Conservation (phyloP, 805 yeast species). For the Debaryomyces castellii region DNA sequence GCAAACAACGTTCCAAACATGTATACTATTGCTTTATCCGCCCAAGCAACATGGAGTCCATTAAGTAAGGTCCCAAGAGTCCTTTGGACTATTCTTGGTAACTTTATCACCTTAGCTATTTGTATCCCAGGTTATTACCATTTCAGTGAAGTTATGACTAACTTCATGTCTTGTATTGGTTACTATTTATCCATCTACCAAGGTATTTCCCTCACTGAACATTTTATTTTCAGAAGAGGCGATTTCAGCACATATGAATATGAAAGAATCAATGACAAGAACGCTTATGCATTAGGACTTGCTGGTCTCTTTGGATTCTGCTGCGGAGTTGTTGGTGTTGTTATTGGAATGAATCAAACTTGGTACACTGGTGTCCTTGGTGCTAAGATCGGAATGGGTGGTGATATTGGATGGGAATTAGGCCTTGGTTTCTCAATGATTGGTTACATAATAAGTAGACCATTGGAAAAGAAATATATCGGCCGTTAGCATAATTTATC, state of each 20-base stretch:
- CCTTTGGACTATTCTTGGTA: constrained; percentile 76
- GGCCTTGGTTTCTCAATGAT: constrained; percentile 66
- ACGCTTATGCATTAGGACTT: constrained; percentile 66
- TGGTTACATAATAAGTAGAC: constrained; percentile 57
- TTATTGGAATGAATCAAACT: constrained; percentile 80
- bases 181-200: constrained; percentile 88
- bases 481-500: constrained; percentile 41
- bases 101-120: constrained; percentile 75
- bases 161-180: constrained; percentile 89
- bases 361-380: constrained; percentile 81
- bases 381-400: constrained; percentile 66
- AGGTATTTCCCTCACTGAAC: constrained; percentile 76
- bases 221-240: constrained; percentile 72
- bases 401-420: constrained; percentile 85
- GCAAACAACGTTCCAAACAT: constrained; percentile 92
- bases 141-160: constrained; percentile 69
- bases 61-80: constrained; percentile 78
- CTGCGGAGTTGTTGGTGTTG: constrained; percentile 84
- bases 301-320: constrained; percentile 80
- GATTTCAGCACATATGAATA: constrained; percentile 60
- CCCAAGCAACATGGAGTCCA: constrained; percentile 80
- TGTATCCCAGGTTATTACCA: constrained; percentile 85
- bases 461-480: constrained; percentile 63
- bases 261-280: constrained; percentile 56
- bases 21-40: constrained; percentile 86